These are phyloP conservation scores for Rhodamnia argentea DNA, from an alignment of 345 rosid species.

Conservation along the genomic window DNA sequence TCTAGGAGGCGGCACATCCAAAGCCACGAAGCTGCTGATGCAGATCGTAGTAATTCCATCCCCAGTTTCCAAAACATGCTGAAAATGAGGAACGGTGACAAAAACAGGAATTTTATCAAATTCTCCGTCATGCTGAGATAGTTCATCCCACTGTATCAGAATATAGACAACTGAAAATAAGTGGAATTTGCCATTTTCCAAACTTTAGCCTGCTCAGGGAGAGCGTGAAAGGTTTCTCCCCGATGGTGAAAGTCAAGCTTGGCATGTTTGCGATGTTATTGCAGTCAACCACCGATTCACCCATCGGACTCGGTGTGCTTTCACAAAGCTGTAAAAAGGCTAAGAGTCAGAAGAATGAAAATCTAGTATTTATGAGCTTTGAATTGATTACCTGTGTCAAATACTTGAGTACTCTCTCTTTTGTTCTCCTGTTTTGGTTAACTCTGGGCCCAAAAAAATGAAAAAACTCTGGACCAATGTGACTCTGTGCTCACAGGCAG, in stretches of 20 bases:
- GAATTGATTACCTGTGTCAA: no score
- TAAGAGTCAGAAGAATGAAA: not conserved
- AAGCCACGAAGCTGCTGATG: constrained; percentile 58
- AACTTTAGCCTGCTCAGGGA: constrained; percentile 52
- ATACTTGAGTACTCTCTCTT: no score
- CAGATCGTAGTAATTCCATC: constrained; percentile 38
- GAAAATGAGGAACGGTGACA: not conserved
- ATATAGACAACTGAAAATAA: not conserved
- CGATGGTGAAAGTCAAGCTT: constrained; percentile 50
- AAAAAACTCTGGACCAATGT: no score
- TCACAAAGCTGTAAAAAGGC: constrained; percentile 43
- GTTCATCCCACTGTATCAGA: not conserved
- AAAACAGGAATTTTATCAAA: not conserved
- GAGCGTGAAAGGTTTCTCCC: constrained; percentile 43
- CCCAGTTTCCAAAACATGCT: constrained; percentile 64
- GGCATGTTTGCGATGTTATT: constrained; percentile 38
- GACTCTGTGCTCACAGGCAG: no score
- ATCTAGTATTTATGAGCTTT: not conserved
- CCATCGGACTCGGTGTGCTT: constrained; percentile 59
- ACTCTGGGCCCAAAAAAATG: no score
- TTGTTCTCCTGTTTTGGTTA: no score
- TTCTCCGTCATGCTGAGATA: not conserved
- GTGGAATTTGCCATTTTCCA: not conserved
- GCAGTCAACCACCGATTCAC: constrained; percentile 50
- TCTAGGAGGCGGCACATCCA: constrained; percentile 38